Conservation (phyloP, 2,329 filamentous ascomycete species). For the Thelonectria discophora region DNA sequence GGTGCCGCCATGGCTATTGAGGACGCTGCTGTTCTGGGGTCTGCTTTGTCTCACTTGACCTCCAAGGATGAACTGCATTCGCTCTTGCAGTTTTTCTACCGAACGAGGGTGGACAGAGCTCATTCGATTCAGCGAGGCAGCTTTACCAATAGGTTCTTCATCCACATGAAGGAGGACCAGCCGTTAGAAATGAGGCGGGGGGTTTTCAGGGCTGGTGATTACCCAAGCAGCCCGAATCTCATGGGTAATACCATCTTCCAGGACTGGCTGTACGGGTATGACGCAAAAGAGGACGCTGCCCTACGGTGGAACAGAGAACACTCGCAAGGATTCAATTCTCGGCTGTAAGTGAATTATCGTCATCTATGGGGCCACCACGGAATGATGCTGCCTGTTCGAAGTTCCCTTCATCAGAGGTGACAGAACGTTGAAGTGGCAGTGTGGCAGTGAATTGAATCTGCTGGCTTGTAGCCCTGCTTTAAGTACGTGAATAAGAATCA, state of each 20-base stretch:
- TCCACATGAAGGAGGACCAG: conserved; percentile 19
- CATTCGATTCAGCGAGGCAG: conserved; percentile 18
- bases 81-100: conserved; percentile 13
- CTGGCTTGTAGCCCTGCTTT: too few species aligned
- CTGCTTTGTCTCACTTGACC: conserved; percentile 1
- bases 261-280: conserved; percentile 22
- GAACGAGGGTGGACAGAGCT: conserved; percentile 5
- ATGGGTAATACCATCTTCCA: conserved; percentile 21
- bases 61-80: conserved; percentile 11
- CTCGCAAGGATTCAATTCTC: background rate
- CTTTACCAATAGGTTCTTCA: conserved; percentile 20
- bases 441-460: too few species aligned
- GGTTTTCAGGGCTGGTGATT: conserved; percentile 17
- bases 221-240: conserved; percentile 15
- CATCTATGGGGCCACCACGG: too few species aligned
- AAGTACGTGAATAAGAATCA: too few species aligned
- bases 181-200: conserved; percentile 7
- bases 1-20: conserved; percentile 21
- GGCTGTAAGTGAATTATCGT: background rate
- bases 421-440: too few species aligned
- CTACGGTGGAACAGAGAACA: conserved; percentile 13
- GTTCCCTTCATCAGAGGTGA: too few species aligned
- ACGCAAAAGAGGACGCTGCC: conserved; percentile 3
- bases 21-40: conserved; percentile 13
- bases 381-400: too few species aligned